Conservation (phyloP, 805 yeast genomes). For the Ogataea paraovalis region DNA sequence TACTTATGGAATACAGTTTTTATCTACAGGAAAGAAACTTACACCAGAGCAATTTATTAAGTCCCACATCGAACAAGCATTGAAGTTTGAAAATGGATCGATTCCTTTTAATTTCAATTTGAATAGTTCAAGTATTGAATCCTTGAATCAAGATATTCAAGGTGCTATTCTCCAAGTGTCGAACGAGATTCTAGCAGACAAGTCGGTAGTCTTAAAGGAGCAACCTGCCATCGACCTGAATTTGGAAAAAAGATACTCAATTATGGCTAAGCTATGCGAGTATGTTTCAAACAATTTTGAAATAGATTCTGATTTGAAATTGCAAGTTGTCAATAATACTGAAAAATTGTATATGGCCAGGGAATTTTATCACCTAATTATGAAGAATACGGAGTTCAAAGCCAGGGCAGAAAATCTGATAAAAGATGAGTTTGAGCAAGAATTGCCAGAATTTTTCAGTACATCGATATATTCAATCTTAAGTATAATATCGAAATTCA, state of each 20-base stretch:
- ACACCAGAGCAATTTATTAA: constrained; percentile 40
- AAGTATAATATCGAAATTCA: constrained; percentile 1
- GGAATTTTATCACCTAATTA: constrained; percentile 11
- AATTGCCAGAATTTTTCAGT: constrained; percentile 8
- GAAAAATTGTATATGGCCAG: constrained; percentile 16
- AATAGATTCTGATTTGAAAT: constrained; percentile 8
- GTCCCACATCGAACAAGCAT: constrained; percentile 80
- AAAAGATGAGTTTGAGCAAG: background rate
- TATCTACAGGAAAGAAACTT: constrained; percentile 23
- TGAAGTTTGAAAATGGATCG: constrained; percentile 46
- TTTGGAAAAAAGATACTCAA: constrained; percentile 43
- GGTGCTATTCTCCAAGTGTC: constrained; percentile 48
- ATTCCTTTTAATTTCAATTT: constrained; percentile 21
- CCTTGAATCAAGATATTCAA: constrained; percentile 41
- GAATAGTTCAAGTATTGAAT: constrained; percentile 36
- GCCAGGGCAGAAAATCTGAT: background rate
- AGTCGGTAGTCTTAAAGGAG: constrained; percentile 50
- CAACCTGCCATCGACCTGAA: constrained; percentile 49
- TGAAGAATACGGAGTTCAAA: background rate
- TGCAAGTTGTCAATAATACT: constrained; percentile 12
- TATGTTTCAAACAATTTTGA: constrained; percentile 22
- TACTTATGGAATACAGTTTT: constrained; percentile 54
- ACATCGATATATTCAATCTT: constrained; percentile 4
- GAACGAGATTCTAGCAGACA: constrained; percentile 53
- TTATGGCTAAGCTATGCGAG: constrained; percentile 16